Base-by-base conservation (phyloP, 2,329 filamentous ascomycete species). In the Pseudocercospora pini-densiflorae region DNA sequence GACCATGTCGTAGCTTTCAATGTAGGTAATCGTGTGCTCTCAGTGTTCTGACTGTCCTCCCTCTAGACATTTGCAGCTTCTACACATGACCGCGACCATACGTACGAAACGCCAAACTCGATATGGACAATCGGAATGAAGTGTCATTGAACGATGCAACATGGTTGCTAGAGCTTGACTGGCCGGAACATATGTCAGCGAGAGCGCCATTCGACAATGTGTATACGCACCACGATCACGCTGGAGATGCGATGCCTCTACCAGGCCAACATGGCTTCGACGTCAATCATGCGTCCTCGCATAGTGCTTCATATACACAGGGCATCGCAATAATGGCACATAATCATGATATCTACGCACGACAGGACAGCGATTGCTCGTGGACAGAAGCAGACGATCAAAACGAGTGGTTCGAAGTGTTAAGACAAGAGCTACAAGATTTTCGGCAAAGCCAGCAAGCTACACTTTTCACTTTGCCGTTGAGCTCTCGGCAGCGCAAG, bases 381-480 rank as follows among this genome's bases (percentile, higher is more conserved):
- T 66, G 64, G 64, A 66, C 60, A 2, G 64, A 66, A 40, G 55
- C 61, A n/a, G 64, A 66, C 21, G 59, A 58, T 55, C 60, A 63
- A 43, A 57, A 66, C 12, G 60, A 60, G 27, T 66, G 64, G 64
- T 58, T 63, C 31, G 61, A 66, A 12, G 33, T 55, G 5, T 49
- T 66, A 4, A 55, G 57, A 53, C 61, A 61, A 21, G 55, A 66
- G 47, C 57, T 66, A 24, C 47, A 59, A 9, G 61, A 63, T n/a
- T 66, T 63, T 27, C 59, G 64, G 14, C 43, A 61, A 33, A 53
- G 64, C 7, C 61, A 36, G 6, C 55, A 47, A 7, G 54, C 47
- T 33, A 66, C 64, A 16, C 57, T 66, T 24, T 60, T 61, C 8
- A 66, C 61, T 14, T 36, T 54, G 5, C 29, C 57, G 5, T 45